These are phyloP conservation scores for Xerocomellus amylosporus DNA, from an alignment of 768 basidiomycete genomes.

Conservation along the genomic window DNA sequence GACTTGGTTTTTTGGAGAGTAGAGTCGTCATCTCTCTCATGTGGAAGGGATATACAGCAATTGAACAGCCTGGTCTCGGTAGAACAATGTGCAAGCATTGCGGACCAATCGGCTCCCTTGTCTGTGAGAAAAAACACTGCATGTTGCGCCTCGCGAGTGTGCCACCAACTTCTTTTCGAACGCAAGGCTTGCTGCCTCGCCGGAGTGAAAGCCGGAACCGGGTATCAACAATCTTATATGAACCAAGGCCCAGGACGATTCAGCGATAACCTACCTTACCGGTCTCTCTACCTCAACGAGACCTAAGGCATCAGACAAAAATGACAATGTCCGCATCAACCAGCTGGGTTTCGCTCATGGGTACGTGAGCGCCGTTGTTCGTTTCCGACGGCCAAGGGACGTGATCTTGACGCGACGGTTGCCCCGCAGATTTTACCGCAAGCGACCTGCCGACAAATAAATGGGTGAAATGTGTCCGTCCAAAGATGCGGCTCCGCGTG, in stretches of 20 bases:
- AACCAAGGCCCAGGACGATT: neutral
- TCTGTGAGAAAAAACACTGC: slow-evolving; percentile 5
- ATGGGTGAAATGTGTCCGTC: slow-evolving; percentile 18
- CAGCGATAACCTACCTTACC: neutral
- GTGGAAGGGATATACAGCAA: neutral
- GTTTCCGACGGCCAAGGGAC: neutral
- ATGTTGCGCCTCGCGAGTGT: too few relatives aligned
- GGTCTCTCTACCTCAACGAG: neutral
- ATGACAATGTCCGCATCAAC: slow-evolving; percentile 12
- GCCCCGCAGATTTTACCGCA: slow-evolving; percentile 23
- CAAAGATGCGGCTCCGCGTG: slow-evolving; percentile 25
- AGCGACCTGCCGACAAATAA: slow-evolving; percentile 20
- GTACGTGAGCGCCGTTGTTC: slow-evolving; percentile 7
- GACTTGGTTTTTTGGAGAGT: too few relatives aligned
- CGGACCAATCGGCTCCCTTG: neutral
- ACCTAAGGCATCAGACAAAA: neutral
- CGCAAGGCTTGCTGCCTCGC: neutral
- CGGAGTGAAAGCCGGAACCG: slow-evolving; percentile 16
- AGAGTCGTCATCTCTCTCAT: too few relatives aligned
- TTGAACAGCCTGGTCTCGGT: neutral
- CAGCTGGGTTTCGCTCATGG: slow-evolving; percentile 13
- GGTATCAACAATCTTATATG: slow-evolving; percentile 3
- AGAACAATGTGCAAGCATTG: neutral
- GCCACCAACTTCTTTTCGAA: slow-evolving; percentile 1
- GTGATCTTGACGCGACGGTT: neutral